These are phyloP conservation scores for Umbilicus rupestris DNA, from an alignment of 164 flowering plant species.

Conservation along the genomic window DNA sequence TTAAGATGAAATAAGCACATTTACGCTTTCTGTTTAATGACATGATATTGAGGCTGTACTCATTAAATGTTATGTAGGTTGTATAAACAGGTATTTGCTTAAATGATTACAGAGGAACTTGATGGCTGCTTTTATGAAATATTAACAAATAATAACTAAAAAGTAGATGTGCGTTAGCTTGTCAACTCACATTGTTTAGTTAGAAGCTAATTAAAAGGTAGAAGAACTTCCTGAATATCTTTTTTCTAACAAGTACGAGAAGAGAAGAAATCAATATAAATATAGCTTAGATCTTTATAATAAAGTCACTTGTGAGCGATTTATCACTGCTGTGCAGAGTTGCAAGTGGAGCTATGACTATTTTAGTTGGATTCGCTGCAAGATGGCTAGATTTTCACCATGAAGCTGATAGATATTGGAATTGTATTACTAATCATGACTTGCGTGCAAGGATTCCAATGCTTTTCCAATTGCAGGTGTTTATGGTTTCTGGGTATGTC, in stretches of 20 bases:
- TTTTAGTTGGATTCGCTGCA: constrained; percentile 44
- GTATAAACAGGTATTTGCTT: not conserved
- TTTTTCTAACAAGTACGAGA: not conserved
- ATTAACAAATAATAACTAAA: not conserved
- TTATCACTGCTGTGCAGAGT: constrained; percentile 27
- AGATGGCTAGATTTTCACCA: constrained; percentile 49
- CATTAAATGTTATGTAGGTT: not conserved
- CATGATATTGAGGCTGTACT: not conserved
- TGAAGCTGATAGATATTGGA: constrained; percentile 45
- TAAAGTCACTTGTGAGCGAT: not conserved
- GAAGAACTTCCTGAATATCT: not conserved
- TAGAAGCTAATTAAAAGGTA: not conserved
- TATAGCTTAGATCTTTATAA: not conserved
- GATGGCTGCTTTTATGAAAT: not conserved
- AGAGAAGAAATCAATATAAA: not conserved
- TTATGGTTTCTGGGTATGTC: constrained; percentile 5
- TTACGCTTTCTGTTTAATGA: not conserved
- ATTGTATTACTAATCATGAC: constrained; percentile 29
- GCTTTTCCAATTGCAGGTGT: constrained; percentile 75
- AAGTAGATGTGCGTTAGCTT: not conserved
- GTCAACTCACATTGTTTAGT: not conserved
- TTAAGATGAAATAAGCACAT: not conserved
- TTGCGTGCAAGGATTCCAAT: constrained; percentile 29
- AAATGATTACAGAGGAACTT: not conserved
- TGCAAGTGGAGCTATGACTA: constrained; percentile 62